Evolutionary conservation across 2,329 filamentous ascomycete species (phyloP), one percentile per base, ranked within the genome.

Genomic region (Emydomyces testavorans): DNA sequence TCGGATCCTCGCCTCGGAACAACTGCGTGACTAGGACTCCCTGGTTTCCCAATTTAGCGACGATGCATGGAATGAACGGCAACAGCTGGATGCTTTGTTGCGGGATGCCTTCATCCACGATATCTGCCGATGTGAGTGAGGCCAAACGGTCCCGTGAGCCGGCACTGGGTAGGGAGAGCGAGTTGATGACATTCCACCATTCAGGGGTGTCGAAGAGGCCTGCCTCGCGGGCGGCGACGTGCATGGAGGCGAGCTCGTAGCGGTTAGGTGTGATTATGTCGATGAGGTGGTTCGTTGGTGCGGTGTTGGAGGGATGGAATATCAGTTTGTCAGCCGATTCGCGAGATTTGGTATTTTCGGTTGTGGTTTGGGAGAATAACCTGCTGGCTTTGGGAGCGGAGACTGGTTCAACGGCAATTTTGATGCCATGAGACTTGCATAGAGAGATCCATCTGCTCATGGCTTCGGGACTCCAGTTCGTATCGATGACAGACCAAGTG

Each of bases 351-450:
- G n/a, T 39, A 23, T 34, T 29, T 16, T 28, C 6, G 21, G 26
- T 5, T 18, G 15, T 24, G 13, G 35, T 39, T 3, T 24, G 15
- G 1, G 46, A 44, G 66, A 92, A 93, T 4, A 89, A 71, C 6
- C 79, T 74, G 39, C 75, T 71, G 3, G 85, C 78, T 69, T 96
- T 98, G 50, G 78, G 79, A 1, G 77, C 79, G 1, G 86, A 94
- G 5, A 96, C 92, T 1, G 92, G 90, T 65, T 96, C 92, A 59
- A 90, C 94, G 10, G 84, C 83, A 4, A 89, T 74, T 16, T 72
- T 74, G 13, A 77, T 74, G 3, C 70, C 63, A 50, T 76, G 68
- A 2, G 71, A 62, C 50, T 77, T 78, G 36, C 74, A 80, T 32
- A 78, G 70, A n/a, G 66, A 59, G 34, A 89, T 68, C 79, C 88